These are phyloP conservation scores for Saccharomycopsis hybrid DNA, from an alignment of 1,139 yeast species.

Conservation along the genomic window DNA sequence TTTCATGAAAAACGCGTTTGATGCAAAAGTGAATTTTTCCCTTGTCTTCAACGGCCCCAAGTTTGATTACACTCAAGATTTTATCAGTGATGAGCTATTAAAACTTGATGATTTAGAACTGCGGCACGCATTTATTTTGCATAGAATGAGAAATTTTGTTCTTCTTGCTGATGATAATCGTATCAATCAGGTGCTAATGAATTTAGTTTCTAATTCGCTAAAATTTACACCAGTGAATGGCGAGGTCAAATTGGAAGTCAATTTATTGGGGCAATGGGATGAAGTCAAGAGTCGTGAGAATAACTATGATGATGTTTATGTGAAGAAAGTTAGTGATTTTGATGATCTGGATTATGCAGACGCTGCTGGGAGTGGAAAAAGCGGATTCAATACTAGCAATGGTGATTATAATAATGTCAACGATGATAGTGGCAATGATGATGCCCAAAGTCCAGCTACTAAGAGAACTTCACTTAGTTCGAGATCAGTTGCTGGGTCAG, in stretches of 20 bases:
- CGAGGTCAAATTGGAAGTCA: constrained; percentile 60
- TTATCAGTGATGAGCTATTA: constrained; percentile 39
- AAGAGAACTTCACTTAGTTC: constrained; percentile 2
- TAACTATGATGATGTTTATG: constrained; percentile 33
- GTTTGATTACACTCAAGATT: not conserved
- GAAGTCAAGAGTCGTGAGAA: constrained; percentile 33
- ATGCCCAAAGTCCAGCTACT: too few relatives aligned
- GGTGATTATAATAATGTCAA: not conserved
- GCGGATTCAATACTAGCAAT: too few relatives aligned
- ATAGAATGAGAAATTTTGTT: constrained; percentile 46
- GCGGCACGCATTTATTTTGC: constrained; percentile 2
- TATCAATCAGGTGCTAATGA: constrained; percentile 81
- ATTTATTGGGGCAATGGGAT: constrained; percentile 68
- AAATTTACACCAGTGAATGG: constrained; percentile 91
- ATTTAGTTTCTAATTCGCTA: constrained; percentile 76
- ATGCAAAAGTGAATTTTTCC: constrained; percentile 61
- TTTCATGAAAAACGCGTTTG: constrained; percentile 76
- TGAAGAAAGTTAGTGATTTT: constrained; percentile 25
- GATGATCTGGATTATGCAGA: constrained; percentile 14
- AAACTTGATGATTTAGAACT: not conserved
- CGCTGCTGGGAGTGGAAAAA: not conserved
- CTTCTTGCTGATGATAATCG: constrained; percentile 82
- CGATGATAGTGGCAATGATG: not conserved
- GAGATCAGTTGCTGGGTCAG: constrained; percentile 5
- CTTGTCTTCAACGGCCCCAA: constrained; percentile 33